Base-by-base conservation (phyloP, 257 asterid species). In the Petrea volubilis region DNA sequence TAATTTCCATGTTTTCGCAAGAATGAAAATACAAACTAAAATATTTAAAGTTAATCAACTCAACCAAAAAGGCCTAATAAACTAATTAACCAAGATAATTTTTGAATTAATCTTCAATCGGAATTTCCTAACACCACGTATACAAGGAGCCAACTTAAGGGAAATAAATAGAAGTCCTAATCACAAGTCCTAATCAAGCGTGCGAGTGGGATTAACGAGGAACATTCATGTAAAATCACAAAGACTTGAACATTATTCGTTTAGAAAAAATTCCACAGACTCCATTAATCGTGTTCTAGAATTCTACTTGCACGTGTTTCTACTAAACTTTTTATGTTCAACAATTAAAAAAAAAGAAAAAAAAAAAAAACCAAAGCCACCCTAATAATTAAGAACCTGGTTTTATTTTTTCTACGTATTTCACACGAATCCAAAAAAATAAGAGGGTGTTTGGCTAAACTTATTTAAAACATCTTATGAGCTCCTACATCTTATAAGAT, bases 361-460 rank as follows among this genome's bases (percentile, higher is more conserved):
- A 38, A 7, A 2, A 2, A 7, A 38, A 47, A 50, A 3, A 52
- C 31, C 59, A 21, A 52, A 9, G 1, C n/a, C 34, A 60, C 55
- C 64, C 46, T 33, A 7, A n/a, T 4, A 72, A 17, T 13, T 7
- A 17, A 17, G 38, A 51, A 60, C 52, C 44, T 21, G 4, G 18
- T 21, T 65, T 1, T 49, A 17, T 17, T 13, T 73, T 41, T 40
- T 74, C 64, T 24, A 67, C 74, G 74, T 27, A 58, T 36, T 74
- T 74, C 70, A 74, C 74, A 74, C 57, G 28, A 59, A 44, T 44
- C 64, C 64, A 72, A n/a, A n/a, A n/a, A n/a, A n/a, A n/a, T n/a
- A n/a, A n/a, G n/a, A n/a, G n/a, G n/a, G n/a, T n/a, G n/a, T n/a
- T n/a, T n/a, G n/a, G n/a, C n/a, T 7, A 12, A 1, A 38, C 43